Conservation (phyloP, 352 stramenopile genomes). For the Phytophthora sp. region DNA sequence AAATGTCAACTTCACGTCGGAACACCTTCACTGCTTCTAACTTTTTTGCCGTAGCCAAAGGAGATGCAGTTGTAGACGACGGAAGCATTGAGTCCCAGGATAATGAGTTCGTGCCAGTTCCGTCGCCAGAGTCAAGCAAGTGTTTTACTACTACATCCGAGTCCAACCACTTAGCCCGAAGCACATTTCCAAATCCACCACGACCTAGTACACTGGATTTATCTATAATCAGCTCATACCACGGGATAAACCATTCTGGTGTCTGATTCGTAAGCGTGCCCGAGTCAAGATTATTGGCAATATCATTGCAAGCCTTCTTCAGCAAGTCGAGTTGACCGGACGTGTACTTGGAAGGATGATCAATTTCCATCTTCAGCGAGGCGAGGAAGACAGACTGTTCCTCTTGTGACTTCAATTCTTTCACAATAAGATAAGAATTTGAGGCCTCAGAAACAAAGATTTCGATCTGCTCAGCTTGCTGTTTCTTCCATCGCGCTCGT, state of each 20-base stretch:
- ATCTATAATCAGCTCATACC: slow-evolving; percentile 16
- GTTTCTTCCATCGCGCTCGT: neutral
- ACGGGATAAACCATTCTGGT: slow-evolving; percentile 14
- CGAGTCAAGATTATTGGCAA: neutral
- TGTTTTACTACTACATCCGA: no score
- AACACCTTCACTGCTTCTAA: slow-evolving; percentile 6
- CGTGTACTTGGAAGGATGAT: no score
- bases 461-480: neutral
- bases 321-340: slow-evolving; percentile 1
- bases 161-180: slow-evolving; percentile 12
- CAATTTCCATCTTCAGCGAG: neutral
- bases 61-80: no score
- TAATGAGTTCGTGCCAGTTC: no score
- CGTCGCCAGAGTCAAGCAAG: no score
- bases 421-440: neutral
- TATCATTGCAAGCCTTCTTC: slow-evolving; percentile 2
- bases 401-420: slow-evolving; percentile 8
- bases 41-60: no score
- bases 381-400: neutral
- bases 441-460: slow-evolving; percentile 10
- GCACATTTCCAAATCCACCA: slow-evolving; percentile 8
- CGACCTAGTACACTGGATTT: neutral
- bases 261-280: no score
- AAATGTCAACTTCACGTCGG: slow-evolving; percentile 12
- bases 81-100: no score